Percentiles rank a stretch among this genome's conserved stretches.
Conservation (phyloP, 2,329 filamentous ascomycete genomes). For the Dothidotthia symphoricarpi region DNA sequence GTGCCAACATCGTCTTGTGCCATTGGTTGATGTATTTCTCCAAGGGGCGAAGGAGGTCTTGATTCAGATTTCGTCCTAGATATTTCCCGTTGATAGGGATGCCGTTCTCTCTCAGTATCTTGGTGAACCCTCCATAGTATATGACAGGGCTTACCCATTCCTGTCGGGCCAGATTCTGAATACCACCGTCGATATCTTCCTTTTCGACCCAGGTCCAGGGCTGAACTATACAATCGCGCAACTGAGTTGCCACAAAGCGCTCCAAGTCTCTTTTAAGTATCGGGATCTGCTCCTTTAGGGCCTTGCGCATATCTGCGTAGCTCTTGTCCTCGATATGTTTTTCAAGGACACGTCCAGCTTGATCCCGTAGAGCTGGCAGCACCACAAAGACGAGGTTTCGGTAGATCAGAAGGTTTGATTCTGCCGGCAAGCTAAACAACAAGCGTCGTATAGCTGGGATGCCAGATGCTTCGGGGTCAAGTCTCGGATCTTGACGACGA, state of each 20-base stretch:
- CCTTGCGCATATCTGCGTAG: conserved; percentile 7
- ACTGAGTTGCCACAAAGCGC: background rate
- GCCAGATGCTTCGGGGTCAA: conserved; percentile 3
- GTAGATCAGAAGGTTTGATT: conserved; percentile 5
- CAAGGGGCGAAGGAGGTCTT: conserved; percentile 5
- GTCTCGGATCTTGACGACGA: background rate
- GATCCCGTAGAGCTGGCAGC: conserved; percentile 1
- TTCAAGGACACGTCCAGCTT: conserved; percentile 2
- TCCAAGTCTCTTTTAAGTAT: background rate
- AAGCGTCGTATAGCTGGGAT: conserved; percentile 5
- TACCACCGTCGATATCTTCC: background rate
- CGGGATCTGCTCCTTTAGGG: background rate
- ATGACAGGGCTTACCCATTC: no score
- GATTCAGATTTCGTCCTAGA: conserved; percentile 7
- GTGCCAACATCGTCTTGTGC: background rate
- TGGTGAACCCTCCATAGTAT: conserved; percentile 4
- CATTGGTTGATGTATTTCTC: conserved; percentile 2
- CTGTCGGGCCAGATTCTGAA: background rate
- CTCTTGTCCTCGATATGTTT: conserved; percentile 5
- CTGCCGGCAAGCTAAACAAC: conserved; percentile 4
- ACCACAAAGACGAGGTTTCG: conserved; percentile 7
- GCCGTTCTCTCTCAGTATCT: conserved; percentile 12
- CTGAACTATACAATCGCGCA: background rate
- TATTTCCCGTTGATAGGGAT: conserved; percentile 9
- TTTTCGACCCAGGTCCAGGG: background rate